phyloP scores from a whole-genome alignment of 1,284 basidiomycete species.

The Uromyces viciae-fabae region DNA sequence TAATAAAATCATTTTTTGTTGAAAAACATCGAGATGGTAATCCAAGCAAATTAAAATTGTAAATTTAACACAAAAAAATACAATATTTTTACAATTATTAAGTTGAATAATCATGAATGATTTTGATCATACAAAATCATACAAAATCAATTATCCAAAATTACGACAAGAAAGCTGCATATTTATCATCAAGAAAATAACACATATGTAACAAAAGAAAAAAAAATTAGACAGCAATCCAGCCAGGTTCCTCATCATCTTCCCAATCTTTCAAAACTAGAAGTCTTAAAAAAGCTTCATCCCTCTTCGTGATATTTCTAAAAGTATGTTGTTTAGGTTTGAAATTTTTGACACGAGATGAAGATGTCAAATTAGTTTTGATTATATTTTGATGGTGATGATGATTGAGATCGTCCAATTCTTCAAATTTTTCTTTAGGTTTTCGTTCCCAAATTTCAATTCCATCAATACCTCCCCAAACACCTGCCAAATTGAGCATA shows the following conservation, averaged over 20 bases:
- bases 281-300: constrained; percentile 33
- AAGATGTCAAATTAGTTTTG: background rate
- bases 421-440: background rate
- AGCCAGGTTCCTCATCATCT: constrained; percentile 30
- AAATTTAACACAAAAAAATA: too few relatives aligned
- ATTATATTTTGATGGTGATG: too few relatives aligned
- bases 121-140: too few relatives aligned
- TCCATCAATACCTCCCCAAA: constrained; percentile 42
- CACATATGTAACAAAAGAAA: too few relatives aligned
- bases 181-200: too few relatives aligned
- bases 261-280: constrained; percentile 34
- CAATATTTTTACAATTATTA: too few relatives aligned
- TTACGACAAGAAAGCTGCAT: too few relatives aligned
- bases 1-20: too few relatives aligned
- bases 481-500: constrained; percentile 24
- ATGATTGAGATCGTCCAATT: background rate
- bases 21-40: too few relatives aligned
- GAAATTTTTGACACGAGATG: background rate
- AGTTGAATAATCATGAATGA: too few relatives aligned
- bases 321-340: constrained; percentile 24
- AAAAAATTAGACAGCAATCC: constrained; percentile 29
- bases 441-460: constrained; percentile 21
- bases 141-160: too few relatives aligned
- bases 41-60: too few relatives aligned
- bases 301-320: constrained; percentile 17